Evolutionary conservation across 2,329 filamentous ascomycete species (phyloP), one percentile per base, ranked within the genome.

Genomic region (Fonsecaea pedrosoi): DNA sequence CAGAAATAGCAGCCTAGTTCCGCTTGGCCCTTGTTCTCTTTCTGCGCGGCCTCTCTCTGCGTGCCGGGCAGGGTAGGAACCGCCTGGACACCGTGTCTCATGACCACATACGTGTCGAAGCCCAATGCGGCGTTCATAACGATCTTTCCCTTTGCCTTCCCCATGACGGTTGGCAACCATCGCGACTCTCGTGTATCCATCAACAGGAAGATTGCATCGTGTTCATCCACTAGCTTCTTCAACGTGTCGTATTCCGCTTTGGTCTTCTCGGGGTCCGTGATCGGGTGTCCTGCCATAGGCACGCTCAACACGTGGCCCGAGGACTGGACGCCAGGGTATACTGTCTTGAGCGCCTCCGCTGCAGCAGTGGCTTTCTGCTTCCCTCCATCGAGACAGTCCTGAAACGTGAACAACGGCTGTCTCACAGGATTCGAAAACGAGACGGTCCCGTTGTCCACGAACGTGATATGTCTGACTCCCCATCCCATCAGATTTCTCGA

Each of bases 401-500:
- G 85, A 74, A 97, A 97, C 66, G 89, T 88, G 78, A 96, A 99
- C 1, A 99, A 84, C 1, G 95, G 94, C 76, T 99, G 95, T 38
- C 95, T 89, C 9, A 98, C 95, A 0, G 95, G 95, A 74, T 99
- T 99, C 1, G 94, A 98, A 77, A 93, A 99, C 6, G 94, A 97
- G 38, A 99, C 94, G 4, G 86, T 87, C 10, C 92, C 95, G 74
- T 96, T 96, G 80, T 99, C 95, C 69, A 99, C 88, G 77, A 99
- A 97, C 0, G 94, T 97, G 72, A 99, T 94, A 76, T 96, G 95
- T 30, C 91, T 87, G 10, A 98, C 93, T 12, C 95, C 95, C 95
- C 95, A 99, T 1, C 92, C 95, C 85, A 98, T 89, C 48, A 99
- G 79, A 68, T 94, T 96, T 60, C 95, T 87, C 10, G 94, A 92